Base-by-base conservation (phyloP, 306 rosid genomes). In the Gastrolobium villosum region DNA sequence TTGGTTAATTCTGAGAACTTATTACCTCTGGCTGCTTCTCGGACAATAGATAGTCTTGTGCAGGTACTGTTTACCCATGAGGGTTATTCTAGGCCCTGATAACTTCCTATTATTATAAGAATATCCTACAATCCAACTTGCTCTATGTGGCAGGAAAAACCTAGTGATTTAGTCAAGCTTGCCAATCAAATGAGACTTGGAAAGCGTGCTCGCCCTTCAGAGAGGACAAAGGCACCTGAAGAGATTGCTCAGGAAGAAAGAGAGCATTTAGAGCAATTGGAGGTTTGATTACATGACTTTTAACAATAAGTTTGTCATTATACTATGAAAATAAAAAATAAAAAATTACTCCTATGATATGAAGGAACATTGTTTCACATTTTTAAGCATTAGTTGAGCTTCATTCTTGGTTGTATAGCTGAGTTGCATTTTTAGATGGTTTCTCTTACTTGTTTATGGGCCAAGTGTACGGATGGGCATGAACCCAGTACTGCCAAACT, bases 191-290 rank as follows among this genome's bases (percentile, higher is more conserved):
- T 93, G 97, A 90, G 85, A 65, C 48, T 91, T 81, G 97, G 89
- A 81, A 88, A 88, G 79, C 94, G 99, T 68, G 99, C 96, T 75
- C 97, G 93, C 41, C 99, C 99, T 31, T 95, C 97, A 10, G 93
- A 90, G 53, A 89, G 98, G 87, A 87, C 88, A 62, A 95, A 93
- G 79, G 84, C 98, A 39, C 91, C 92, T 5, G 98, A 91, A 82
- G 98, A 95, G 85, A 87, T 93, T 87, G 98, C 98, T 48, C 97
- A 89, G 77, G 98, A 91, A 84, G 97, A 95, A 86, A 90, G 92
- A 77, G 99, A 93, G 67, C 87, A 79, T 43, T 83, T 95, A 34
- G 94, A 93, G 84, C 48, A 3, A 44, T 61, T 95, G 74, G 99
- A 95, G 98, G 99, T 95, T 88, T n/a, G 78, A 10, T 53, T 30